These are phyloP conservation scores for Artemisia tridentata DNA, from an alignment of 129 eudicot genomes.

Conservation along the genomic window DNA sequence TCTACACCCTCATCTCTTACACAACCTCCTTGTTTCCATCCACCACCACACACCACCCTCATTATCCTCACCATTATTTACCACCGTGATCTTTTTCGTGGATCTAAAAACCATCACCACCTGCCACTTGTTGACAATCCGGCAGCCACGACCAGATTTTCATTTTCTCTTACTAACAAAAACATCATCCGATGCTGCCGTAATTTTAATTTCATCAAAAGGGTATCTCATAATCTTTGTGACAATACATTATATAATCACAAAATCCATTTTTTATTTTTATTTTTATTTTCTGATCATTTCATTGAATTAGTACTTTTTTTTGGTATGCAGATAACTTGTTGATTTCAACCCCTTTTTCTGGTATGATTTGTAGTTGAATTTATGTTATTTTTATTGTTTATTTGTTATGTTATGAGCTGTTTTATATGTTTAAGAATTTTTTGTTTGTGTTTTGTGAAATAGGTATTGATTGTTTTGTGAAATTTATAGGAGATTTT, in stretches of 20 bases:
- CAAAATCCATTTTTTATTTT: background rate
- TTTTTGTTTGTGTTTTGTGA: constrained; percentile 23
- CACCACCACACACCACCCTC: no score
- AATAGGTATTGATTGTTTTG: constrained; percentile 2
- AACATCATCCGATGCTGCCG: constrained; percentile 42
- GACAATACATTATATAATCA: background rate
- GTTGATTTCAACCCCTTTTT: constrained; percentile 21
- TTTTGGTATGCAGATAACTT: constrained; percentile 39
- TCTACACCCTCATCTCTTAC: no score
- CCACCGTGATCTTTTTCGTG: no score
- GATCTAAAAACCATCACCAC: no score
- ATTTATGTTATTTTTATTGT: constrained; percentile 2
- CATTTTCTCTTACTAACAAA: constrained; percentile 44
- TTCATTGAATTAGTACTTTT: constrained; percentile 18
- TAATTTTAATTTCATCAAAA: constrained; percentile 41
- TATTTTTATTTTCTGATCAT: constrained; percentile 30
- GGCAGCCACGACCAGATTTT: constrained; percentile 40
- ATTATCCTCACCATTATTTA: no score
- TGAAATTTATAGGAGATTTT: constrained; percentile 18
- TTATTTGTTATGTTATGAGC: no score
- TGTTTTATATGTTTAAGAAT: background rate
- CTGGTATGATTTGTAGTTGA: constrained; percentile 42
- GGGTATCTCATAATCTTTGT: constrained; percentile 10
- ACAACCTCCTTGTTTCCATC: no score
- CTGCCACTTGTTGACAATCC: no score